Evolutionary conservation across 2,329 filamentous ascomycete genomes (phyloP).

Genomic region (Ascochyta lentis): DNA sequence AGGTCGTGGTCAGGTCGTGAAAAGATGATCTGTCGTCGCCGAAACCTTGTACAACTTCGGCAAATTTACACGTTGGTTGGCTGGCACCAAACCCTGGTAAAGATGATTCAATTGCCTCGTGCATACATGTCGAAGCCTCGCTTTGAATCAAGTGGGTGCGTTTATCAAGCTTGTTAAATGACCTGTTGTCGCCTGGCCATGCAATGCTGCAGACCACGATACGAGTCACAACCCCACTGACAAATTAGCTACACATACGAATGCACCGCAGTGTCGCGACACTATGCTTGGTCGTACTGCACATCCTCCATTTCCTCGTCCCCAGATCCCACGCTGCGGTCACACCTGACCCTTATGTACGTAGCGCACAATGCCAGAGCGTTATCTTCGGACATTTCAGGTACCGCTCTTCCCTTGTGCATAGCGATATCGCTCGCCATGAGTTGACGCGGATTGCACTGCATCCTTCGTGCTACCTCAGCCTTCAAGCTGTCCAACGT

Average conservation of each 20-base stretch:
- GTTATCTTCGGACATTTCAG: constrained; percentile 5
- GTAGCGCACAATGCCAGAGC: constrained; percentile 1
- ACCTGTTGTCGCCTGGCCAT: background rate
- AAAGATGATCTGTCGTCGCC: constrained; percentile 14
- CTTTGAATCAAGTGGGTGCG: background rate
- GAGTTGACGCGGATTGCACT: constrained; percentile 17
- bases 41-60: constrained; percentile 13
- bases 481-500: constrained; percentile 13
- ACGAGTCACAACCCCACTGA: background rate
- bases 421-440: constrained; percentile 1
- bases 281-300: constrained; percentile 1
- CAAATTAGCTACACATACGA: background rate
- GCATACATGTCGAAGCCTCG: background rate
- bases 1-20: background rate
- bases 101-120: constrained; percentile 8
- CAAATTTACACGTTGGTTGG: background rate
- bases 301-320: constrained; percentile 12
- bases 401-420: constrained; percentile 1
- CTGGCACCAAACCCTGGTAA: background rate
- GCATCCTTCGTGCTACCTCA: constrained; percentile 21
- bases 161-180: background rate
- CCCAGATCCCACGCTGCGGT: background rate
- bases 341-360: constrained; percentile 2
- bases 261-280: background rate
- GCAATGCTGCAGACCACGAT: background rate